Percentiles rank a stretch among this genome's conserved stretches.
phyloP scores from a whole-genome alignment of 139 green algal genomes.

The Chlorella ohadii region DNA sequence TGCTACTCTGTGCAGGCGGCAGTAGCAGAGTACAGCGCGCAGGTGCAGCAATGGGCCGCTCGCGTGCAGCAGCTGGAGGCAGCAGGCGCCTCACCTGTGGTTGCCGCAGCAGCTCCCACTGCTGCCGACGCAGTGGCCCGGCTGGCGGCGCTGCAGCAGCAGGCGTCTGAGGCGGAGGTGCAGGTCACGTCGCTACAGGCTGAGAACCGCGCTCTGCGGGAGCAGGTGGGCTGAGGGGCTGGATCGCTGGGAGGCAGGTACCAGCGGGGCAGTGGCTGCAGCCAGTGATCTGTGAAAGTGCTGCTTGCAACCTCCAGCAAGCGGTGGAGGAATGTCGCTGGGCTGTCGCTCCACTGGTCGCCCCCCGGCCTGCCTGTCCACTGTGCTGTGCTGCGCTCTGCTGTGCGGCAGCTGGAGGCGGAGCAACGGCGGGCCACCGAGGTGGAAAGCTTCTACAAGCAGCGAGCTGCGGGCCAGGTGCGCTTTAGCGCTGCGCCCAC shows the following conservation, averaged over 20 bases:
- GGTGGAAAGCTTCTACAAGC: slow-evolving; percentile 45
- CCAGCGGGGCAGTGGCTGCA: no score
- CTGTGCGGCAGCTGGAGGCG: slow-evolving; percentile 12
- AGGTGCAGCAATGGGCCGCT: slow-evolving; percentile 21
- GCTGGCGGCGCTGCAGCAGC: slow-evolving; percentile 35
- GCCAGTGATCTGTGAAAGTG: no score
- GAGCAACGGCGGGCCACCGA: slow-evolving; percentile 47
- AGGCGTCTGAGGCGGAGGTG: slow-evolving; percentile 20
- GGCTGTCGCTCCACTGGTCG: no score
- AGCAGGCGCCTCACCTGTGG: neutral
- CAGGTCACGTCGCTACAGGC: slow-evolving; percentile 34
- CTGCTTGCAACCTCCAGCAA: no score
- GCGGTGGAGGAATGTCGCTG: no score
- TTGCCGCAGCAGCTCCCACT: neutral
- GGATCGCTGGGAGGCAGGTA: no score
- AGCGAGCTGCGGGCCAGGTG: slow-evolving; percentile 24
- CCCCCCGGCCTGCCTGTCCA: no score
- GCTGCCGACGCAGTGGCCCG: neutral
- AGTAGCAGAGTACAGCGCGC: slow-evolving; percentile 19
- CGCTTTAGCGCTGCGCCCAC: neutral
- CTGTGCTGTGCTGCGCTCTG: no score
- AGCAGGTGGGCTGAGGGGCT: slow-evolving; percentile 9
- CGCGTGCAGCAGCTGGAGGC: slow-evolving; percentile 21
- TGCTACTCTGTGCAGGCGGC: neutral
- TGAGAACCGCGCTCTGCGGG: slow-evolving; percentile 23